Base-by-base conservation (phyloP, 1,284 basidiomycete genomes). In the Fomitiporia mediterranea region DNA sequence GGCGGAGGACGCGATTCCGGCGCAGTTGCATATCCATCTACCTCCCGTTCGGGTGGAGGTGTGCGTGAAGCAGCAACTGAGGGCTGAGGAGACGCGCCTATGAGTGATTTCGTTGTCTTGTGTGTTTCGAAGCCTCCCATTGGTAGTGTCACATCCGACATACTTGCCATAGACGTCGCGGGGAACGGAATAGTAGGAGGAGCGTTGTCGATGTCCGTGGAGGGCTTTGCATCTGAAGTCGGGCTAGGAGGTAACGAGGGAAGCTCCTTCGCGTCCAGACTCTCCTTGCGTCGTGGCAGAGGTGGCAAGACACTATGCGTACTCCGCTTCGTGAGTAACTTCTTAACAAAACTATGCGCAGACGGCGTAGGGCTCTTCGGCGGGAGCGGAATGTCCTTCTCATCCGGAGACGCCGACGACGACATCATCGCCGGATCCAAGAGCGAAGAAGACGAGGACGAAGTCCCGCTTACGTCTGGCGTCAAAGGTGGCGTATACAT, bases 401-500 rank as follows among this genome's bases (percentile, higher is more conserved):
- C 44, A 27, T 21, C 32, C 28, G 51, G 55, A 35, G 39, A 15
- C 32, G 49, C 32, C 28, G 51, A 48, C 38, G 39, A 15, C 32
- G 49, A 15, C 34, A 49, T 17, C 55, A 37, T 43, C 19, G 53
- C 7, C 27, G 47, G 48, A n/a, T 51, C 53, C 27, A 59, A 46
- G 30, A 48, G 39, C 9, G 53, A 59, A n/a, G 57, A 55, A 19
- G 44, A 42, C 8, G 52, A 54, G 37, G 47, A 53, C 15, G 39
- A 30, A 35, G 34, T 53, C 23, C 25, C 53, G 28, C 57, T 59
- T 21, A 59, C 23, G 49, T 59, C 57, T 23, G 57, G 57, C 21
- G 57, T 59, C 56, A 57, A 35, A 19, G 56, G 51, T 23, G 53
- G 57, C 23, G 57, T 55, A 32, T 59, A 55, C 57, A 55, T 55